Percentiles rank a stretch among this genome's conserved stretches.
Evolutionary conservation across 805 yeast species (phyloP).

Genomic region (Barnettozyma sucrosica): DNA sequence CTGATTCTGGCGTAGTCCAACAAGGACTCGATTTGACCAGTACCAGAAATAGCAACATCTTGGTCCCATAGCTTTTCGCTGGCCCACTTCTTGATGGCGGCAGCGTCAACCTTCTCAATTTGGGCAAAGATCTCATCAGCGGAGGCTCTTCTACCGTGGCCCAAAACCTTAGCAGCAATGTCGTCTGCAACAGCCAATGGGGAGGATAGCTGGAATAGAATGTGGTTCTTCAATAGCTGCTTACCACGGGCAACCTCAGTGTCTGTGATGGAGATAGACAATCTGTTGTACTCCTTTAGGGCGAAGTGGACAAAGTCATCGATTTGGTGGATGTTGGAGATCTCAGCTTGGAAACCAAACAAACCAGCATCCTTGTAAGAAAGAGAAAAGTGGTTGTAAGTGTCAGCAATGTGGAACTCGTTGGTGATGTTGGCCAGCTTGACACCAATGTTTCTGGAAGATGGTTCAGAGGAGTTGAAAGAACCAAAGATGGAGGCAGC

Average conservation of each 20-base stretch:
- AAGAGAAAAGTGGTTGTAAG: constrained; percentile 63
- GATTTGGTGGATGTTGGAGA: constrained; percentile 50
- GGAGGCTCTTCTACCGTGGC: constrained; percentile 57
- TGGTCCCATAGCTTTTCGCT: constrained; percentile 72
- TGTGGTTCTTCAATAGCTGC: constrained; percentile 58
- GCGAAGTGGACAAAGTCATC: constrained; percentile 80
- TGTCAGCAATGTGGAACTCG: constrained; percentile 69
- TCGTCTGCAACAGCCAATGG: constrained; percentile 47
- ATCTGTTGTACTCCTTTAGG: constrained; percentile 83
- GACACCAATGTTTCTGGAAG: constrained; percentile 55
- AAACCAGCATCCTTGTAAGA: constrained; percentile 75
- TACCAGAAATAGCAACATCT: constrained; percentile 77
- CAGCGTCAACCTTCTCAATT: constrained; percentile 58
- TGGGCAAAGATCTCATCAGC: constrained; percentile 51
- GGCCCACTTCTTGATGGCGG: constrained; percentile 69
- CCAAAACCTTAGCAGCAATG: constrained; percentile 55
- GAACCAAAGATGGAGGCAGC: constrained; percentile 61
- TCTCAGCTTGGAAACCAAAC: constrained; percentile 74
- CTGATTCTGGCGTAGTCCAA: constrained; percentile 82
- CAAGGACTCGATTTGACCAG: constrained; percentile 82
- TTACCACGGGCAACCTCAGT: constrained; percentile 77
- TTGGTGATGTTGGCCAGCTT: constrained; percentile 63
- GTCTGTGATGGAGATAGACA: constrained; percentile 66
- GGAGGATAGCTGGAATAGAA: constrained; percentile 45
- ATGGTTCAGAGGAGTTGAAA: constrained; percentile 48